Evolutionary conservation across 106 monocot species (phyloP).

Genomic region (Agapanthus africanus): DNA sequence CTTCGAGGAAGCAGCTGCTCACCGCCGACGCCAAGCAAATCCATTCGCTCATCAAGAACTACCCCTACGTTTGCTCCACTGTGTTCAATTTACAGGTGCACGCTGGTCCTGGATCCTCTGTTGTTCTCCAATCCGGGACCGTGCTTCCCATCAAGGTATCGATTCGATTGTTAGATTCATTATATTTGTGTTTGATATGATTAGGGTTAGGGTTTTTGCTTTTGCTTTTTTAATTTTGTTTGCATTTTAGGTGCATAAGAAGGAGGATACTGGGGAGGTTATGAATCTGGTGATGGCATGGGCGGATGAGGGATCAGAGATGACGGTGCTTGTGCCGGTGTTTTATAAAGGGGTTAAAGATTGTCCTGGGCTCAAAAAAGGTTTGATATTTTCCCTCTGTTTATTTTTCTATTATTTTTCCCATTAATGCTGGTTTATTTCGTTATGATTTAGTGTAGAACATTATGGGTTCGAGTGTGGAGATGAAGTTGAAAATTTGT

Average conservation of each 20-base stretch:
- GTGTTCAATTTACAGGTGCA: conserved; percentile 60
- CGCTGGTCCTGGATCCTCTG: conserved; percentile 61
- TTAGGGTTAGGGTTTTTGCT: neutral
- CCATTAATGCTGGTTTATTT: no score
- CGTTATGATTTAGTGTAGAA: no score
- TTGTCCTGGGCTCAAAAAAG: conserved; percentile 79
- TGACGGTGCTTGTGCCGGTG: conserved; percentile 71
- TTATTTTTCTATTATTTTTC: no score
- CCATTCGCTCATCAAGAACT: conserved; percentile 38
- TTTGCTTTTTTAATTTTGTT: no score
- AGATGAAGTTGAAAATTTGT: no score
- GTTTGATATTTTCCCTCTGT: conserved; percentile 26
- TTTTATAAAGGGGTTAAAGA: conserved; percentile 61
- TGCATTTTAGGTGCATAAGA: conserved; percentile 62
- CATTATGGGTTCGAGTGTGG: no score
- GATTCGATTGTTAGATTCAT: neutral
- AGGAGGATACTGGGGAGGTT: conserved; percentile 59
- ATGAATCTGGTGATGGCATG: conserved; percentile 75
- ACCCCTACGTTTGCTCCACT: conserved; percentile 68
- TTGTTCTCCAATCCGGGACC: conserved; percentile 58
- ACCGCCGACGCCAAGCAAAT: conserved; percentile 69
- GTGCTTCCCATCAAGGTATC: conserved; percentile 73
- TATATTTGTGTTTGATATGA: neutral
- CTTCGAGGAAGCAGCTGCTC: conserved; percentile 39
- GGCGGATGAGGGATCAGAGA: conserved; percentile 51